These are phyloP conservation scores for Rhynchosporium agropyri DNA, from an alignment of 2,329 filamentous ascomycete genomes.

Conservation along the genomic window DNA sequence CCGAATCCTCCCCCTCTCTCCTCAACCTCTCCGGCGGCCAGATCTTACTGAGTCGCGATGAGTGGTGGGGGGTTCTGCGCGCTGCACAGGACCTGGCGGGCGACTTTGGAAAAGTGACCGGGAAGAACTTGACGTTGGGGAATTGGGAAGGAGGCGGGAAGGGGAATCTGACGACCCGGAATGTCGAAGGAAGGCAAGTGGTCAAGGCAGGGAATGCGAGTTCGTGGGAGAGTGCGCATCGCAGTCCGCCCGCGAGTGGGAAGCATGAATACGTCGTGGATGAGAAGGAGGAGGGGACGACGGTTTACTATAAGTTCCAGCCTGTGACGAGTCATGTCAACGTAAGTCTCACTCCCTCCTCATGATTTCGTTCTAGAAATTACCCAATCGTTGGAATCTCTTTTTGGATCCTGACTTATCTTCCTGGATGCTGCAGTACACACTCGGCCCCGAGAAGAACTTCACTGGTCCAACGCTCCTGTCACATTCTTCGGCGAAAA, in stretches of 20 bases:
- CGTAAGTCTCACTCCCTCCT: constrained; percentile 26
- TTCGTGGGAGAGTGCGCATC: constrained; percentile 7
- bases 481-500: constrained; percentile 45
- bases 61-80: constrained; percentile 70
- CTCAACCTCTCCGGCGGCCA: constrained; percentile 45
- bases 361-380: too few species aligned
- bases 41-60: constrained; percentile 58
- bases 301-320: constrained; percentile 37
- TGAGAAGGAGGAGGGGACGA: constrained; percentile 23
- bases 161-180: constrained; percentile 14
- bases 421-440: constrained; percentile 43
- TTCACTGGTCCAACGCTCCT: constrained; percentile 49
- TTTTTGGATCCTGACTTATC: too few species aligned
- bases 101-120: constrained; percentile 73
- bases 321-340: constrained; percentile 37
- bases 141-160: constrained; percentile 30
- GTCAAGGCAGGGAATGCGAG: background rate
- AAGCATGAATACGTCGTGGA: constrained; percentile 29
- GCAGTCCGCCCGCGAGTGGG: constrained; percentile 17
- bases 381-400: too few species aligned
- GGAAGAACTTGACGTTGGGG: constrained; percentile 58
- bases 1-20: constrained; percentile 43
- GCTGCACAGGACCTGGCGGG: constrained; percentile 67
- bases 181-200: constrained; percentile 8
- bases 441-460: constrained; percentile 46